phyloP scores from a whole-genome alignment of 2,329 filamentous ascomycete species.

The Aspergillus versicolor region DNA sequence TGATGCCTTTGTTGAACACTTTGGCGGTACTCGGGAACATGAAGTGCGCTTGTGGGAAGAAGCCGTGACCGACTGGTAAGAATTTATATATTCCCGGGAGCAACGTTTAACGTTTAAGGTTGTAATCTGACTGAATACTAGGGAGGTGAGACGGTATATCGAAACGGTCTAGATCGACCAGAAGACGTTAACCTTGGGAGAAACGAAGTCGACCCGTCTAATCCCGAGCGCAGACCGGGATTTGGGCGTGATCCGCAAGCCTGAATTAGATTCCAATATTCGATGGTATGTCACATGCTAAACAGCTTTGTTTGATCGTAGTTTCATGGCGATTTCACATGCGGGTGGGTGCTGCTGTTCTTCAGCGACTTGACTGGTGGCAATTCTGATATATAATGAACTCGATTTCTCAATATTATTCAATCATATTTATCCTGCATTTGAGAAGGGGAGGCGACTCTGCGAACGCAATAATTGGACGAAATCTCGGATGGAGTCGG shows the following conservation, averaged over 20 bases:
- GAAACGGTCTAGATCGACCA: constrained; percentile 63
- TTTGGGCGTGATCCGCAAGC: background rate
- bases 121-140: constrained; percentile 33
- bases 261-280: background rate
- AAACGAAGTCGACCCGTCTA: constrained; percentile 2
- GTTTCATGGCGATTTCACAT: constrained; percentile 4
- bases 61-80: constrained; percentile 93
- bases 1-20: constrained; percentile 94
- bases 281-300: constrained; percentile 9
- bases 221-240: constrained; percentile 3
- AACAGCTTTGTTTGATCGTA: background rate
- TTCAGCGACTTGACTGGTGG: background rate
- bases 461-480: background rate
- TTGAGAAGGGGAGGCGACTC: background rate
- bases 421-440: too few relatives aligned
- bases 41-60: constrained; percentile 91
- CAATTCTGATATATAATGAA: background rate
- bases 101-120: background rate
- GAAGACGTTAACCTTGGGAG: background rate
- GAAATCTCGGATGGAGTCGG: constrained; percentile 10
- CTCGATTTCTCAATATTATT: background rate
- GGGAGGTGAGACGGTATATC: constrained; percentile 76
- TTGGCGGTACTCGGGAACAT: constrained; percentile 85
- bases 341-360: background rate
- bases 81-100: constrained; percentile 35